Evolutionary conservation across 345 rosid species (phyloP), one percentile per base, ranked within the genome.

Genomic region (Sisymbrium irio): DNA sequence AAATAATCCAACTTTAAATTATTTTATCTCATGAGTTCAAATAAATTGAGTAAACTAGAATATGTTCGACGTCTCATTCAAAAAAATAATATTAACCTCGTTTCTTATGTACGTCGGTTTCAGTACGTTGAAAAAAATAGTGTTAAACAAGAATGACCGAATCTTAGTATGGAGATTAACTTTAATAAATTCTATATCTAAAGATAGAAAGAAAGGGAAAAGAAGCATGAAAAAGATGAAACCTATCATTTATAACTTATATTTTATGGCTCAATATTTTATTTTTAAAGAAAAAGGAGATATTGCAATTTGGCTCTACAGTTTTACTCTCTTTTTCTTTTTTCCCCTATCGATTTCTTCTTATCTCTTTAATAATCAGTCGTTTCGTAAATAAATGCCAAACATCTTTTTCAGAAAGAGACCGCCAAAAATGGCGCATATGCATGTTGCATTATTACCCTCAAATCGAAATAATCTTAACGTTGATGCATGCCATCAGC

Each of bases 301-400:
- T 74, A 27, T 66, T 58, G 22, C 67, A 58, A 35, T 39, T 74
- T 75, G 55, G 67, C 67, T 65, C 60, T 59, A 19, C 46, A 67
- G 58, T 59, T 27, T 56, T 22, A 30, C 17, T 41, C 44, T 73
- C 49, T 74, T 39, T 65, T 46, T 35, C 14, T 46, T 57, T 57
- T 30, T 20, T 9, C 46, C 7, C 2, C 25, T 22, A 22, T 4
- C 33, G 39, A 35, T 1, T 7, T 36, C 40, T 36, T 53, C 46
- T 72, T 19, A 2, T 67, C 37, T 68, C 50, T 67, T 60, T 51
- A 42, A 51, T 67, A 53, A 40, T 25, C 45, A 67, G 73, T 67
- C 68, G 61, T 67, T 67, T 60, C 19, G 78, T 59, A 60, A 50
- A 67, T 75, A 41, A 75, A 75, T 67, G 73, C 63, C 67, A 41